These are phyloP conservation scores for Kwoniella sp. DNA, from an alignment of 768 basidiomycete genomes.

Conservation along the genomic window DNA sequence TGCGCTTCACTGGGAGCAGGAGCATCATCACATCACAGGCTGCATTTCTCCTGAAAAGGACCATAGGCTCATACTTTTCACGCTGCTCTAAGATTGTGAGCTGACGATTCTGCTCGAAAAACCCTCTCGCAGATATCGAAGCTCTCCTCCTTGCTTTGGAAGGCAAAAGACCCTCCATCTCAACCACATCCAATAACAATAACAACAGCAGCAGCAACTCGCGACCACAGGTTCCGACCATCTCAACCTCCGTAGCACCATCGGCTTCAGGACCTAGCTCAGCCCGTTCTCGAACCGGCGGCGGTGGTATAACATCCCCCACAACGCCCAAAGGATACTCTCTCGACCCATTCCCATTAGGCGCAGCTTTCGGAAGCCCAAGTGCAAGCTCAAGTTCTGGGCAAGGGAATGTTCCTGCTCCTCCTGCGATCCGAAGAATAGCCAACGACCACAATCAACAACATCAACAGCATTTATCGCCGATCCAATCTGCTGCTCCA, in stretches of 20 bases:
- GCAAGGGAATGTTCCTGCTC: neutral
- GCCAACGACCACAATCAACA: neutral
- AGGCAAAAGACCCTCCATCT: neutral
- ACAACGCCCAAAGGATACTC: constrained; percentile 30
- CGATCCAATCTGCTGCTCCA: constrained; percentile 27
- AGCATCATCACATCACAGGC: too few relatives aligned
- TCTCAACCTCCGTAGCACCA: constrained; percentile 1
- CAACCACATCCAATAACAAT: constrained; percentile 3
- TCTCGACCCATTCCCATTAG: constrained; percentile 18
- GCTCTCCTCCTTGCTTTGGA: constrained; percentile 24
- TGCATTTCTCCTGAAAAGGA: too few relatives aligned
- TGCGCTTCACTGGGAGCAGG: too few relatives aligned
- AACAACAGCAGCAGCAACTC: too few relatives aligned
- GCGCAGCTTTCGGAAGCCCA: neutral
- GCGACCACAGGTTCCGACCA: too few relatives aligned
- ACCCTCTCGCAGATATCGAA: constrained; percentile 43
- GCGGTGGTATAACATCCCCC: neutral
- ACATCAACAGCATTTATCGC: constrained; percentile 18
- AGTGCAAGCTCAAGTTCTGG: too few relatives aligned
- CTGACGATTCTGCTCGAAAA: too few relatives aligned
- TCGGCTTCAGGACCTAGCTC: neutral
- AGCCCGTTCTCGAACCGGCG: neutral
- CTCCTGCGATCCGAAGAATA: neutral
- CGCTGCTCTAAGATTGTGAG: too few relatives aligned
- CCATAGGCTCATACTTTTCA: too few relatives aligned